A percentile compares a stretch with the other conserved stretches of the same genome.
phyloP scores from a whole-genome alignment of 73 alveolate species.

The Paramecium octaurelia region DNA sequence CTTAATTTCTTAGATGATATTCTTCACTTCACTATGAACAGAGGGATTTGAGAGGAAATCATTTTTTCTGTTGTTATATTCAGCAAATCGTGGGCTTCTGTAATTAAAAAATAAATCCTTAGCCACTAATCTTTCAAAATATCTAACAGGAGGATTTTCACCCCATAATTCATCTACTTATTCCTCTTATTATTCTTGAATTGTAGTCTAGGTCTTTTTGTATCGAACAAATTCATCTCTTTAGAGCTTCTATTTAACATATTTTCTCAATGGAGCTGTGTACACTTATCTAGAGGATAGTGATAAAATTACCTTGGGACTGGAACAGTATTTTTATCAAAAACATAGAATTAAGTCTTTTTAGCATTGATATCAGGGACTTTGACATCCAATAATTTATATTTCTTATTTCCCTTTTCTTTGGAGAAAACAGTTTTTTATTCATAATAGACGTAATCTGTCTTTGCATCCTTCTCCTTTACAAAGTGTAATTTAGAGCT shows the following conservation, averaged over 20 bases:
- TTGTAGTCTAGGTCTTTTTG: background rate
- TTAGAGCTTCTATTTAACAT: background rate
- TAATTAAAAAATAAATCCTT: constrained; percentile 34
- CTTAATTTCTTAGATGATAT: background rate
- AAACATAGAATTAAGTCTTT: constrained; percentile 3
- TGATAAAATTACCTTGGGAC: background rate
- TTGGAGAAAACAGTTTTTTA: constrained; percentile 31
- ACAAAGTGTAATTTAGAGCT: constrained; percentile 13
- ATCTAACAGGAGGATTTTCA: constrained; percentile 12
- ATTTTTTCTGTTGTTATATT: constrained; percentile 10
- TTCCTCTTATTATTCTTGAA: background rate
- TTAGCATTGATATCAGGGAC: constrained; percentile 6
- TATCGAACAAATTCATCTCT: background rate
- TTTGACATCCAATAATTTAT: constrained; percentile 19
- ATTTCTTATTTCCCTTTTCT: background rate
- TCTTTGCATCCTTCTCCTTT: constrained; percentile 20
- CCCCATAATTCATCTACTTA: constrained; percentile 45
- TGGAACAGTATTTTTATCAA: constrained; percentile 44
- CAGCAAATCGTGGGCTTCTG: constrained; percentile 13
- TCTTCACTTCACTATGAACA: background rate
- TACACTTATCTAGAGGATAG: constrained; percentile 22
- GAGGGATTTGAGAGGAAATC: background rate
- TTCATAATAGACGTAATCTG: background rate
- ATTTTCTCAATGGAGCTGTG: background rate
- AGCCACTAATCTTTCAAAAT: background rate